Evolutionary conservation across 805 yeast species (phyloP), one percentile per base, ranked within the genome.

Genomic region (Lachancea thermotolerans): DNA sequence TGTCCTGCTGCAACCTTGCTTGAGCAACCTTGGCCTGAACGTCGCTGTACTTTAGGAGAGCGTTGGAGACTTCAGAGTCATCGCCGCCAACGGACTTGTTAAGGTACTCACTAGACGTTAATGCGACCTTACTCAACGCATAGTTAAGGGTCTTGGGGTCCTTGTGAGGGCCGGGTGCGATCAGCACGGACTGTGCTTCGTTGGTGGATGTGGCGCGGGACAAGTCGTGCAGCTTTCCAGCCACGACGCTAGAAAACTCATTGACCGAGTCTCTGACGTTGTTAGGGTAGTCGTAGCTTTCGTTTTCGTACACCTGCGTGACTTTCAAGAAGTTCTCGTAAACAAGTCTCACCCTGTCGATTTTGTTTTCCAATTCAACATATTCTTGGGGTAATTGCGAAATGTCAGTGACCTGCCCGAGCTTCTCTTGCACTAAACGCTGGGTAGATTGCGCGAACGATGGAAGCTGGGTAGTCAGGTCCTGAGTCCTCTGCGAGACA

Each of bases 381-480:
- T 85, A 87, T 63, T 87, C 95, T 47, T 81, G 79, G 29, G 95
- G 95, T 52, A 87, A 73, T 60, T 86, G 90, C 45, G 91, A 82
- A 57, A 85, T 82, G 59, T 87, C 95, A 43, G 82, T 87, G 33
- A 81, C 85, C 53, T 82, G 78, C 39, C 95, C 95, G 25, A 87
- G 75, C 55, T 70, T 77, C 65, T 87, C 95, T 65, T 85, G 91
- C 37, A 87, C 78, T 62, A 82, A 63, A 49, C 93, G 79, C 40
- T 81, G 78, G 14, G 95, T 86, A 60, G 95, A 78, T 66, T 82
- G 85, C 35, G 95, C 95, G 49, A 83, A 70, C 14, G 87, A 86
- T 55, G 84, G 80, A 62, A 85, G 69, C 50, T 77, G 78, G 39
- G 65, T 69, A 41, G 79, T 68, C 44, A 77, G 58, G 53, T 72